Evolutionary conservation across 176 grass and related monocot genomes (phyloP), one percentile per base, ranked within the genome.

Genomic region (Lolium rigidum): DNA sequence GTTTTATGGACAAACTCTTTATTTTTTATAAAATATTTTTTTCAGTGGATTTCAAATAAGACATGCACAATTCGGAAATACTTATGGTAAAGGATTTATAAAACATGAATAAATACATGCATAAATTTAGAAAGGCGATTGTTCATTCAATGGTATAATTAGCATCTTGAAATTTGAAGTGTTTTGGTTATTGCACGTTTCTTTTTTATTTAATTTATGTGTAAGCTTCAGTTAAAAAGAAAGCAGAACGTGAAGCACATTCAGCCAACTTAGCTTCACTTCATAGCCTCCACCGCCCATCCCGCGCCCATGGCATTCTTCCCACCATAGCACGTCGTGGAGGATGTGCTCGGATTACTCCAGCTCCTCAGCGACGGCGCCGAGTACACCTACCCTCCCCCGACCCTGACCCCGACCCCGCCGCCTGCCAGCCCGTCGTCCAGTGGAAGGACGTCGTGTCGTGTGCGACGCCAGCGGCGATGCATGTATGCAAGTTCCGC

Each of bases 341-440:
- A 83, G 73, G 80, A 78, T 26, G 38, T 35, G 18, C 24, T 24
- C 50, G 4, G 11, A 12, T 1, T 28, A 13, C 0, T 78, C 9
- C 75, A 90, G 75, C 68, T 90, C 26, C 20, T 84, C 28, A 87
- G 80, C 75, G 67, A 87, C 80, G 80, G 80, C 28, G 39, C 18
- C 55, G 4, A 18, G 4, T 43, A 54, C 63, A 11, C 4, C 57
- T 22, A 70, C 47, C 17, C 3, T 18, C 66, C 79, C 57, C 84
- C 84, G 7, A 4, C 46, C 0, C 84, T 80, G 7, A 4, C 46
- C 0, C 68, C 74, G 17, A 20, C 16, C 2, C 44, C 55, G 2
- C 12, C 26, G 26, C 84, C 35, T 15, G 48, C 6, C 18, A 37
- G 22, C 13, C 75, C 18, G 66, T 21, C 18, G 59, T 37, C 4